Percentiles rank a stretch among this genome's conserved stretches.
Evolutionary conservation across 1,284 basidiomycete genomes (phyloP).

Genomic region (Malassezia slooffiae): DNA sequence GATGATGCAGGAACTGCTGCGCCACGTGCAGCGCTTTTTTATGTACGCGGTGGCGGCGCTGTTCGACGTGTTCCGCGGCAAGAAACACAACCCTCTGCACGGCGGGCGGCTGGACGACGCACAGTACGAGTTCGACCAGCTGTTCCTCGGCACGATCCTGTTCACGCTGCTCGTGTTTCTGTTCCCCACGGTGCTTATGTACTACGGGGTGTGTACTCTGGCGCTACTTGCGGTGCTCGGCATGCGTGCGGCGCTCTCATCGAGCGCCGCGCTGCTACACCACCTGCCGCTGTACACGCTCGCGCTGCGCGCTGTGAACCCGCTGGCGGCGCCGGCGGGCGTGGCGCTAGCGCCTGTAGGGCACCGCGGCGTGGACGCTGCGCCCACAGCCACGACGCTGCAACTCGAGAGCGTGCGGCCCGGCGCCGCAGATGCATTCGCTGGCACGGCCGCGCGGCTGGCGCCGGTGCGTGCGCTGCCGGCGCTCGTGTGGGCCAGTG

Average conservation of each 20-base stretch:
- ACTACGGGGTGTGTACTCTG: conserved; percentile 68
- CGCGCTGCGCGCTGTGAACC: conserved; percentile 54
- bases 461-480: not conserved
- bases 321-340: not conserved
- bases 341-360: no score
- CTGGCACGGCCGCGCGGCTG: conserved; percentile 25
- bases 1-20: conserved; percentile 60
- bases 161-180: conserved; percentile 85
- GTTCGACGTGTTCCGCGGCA: conserved; percentile 90
- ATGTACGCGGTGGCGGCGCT: conserved; percentile 58
- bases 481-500: conserved; percentile 11
- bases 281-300: conserved; percentile 82
- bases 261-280: conserved; percentile 57
- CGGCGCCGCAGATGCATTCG: no score
- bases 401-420: no score
- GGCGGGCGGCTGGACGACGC: conserved; percentile 71
- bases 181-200: conserved; percentile 76
- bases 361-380: no score
- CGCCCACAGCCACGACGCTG: no score
- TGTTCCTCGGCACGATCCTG: conserved; percentile 83
- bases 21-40: conserved; percentile 58
- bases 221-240: conserved; percentile 50
- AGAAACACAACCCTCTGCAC: conserved; percentile 52
- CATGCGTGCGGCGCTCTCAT: conserved; percentile 14
- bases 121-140: conserved; percentile 83